Conservation (phyloP, 2,329 filamentous ascomycete genomes). For the Botryotinia convoluta region DNA sequence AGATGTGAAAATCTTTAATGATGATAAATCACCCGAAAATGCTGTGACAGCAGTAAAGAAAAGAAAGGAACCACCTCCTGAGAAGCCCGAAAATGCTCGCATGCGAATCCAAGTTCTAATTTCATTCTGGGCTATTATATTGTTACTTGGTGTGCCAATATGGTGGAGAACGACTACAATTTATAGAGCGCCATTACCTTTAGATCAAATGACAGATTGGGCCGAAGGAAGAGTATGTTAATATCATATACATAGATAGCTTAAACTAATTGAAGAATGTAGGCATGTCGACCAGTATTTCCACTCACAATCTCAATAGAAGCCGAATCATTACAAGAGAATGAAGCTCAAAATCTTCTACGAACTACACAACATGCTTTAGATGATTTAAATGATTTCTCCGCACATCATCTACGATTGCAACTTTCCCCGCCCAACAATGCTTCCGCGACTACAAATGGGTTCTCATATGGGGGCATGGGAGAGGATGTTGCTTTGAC, state of each 20-base stretch:
- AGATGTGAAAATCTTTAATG: slow-evolving; percentile 21
- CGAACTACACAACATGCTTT: slow-evolving; percentile 81
- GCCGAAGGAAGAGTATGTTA: slow-evolving; percentile 77
- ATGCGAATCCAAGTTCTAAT: slow-evolving; percentile 73
- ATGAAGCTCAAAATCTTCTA: slow-evolving; percentile 71
- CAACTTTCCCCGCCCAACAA: slow-evolving; percentile 51
- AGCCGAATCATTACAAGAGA: slow-evolving; percentile 60
- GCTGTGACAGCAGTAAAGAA: slow-evolving; percentile 30
- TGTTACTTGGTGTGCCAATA: slow-evolving; percentile 82
- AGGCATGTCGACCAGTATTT: slow-evolving; percentile 87
- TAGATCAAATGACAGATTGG: slow-evolving; percentile 87
- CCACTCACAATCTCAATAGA: slow-evolving; percentile 79
- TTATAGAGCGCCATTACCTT: slow-evolving; percentile 78
- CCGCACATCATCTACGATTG: slow-evolving; percentile 76
- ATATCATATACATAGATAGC: neutral
- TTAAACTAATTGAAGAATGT: slow-evolving; percentile 24
- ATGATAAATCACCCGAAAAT: slow-evolving; percentile 27
- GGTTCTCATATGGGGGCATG: slow-evolving; percentile 38
- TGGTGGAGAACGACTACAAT: slow-evolving; percentile 97
- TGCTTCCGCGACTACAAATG: slow-evolving; percentile 26
- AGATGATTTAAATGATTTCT: slow-evolving; percentile 83
- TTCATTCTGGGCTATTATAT: slow-evolving; percentile 87
- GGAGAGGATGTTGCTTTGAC: slow-evolving; percentile 60
- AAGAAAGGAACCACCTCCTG: slow-evolving; percentile 61
- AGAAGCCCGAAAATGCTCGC: slow-evolving; percentile 66